phyloP scores from a whole-genome alignment of 1,284 basidiomycete species.

The Trametes pubescens region DNA sequence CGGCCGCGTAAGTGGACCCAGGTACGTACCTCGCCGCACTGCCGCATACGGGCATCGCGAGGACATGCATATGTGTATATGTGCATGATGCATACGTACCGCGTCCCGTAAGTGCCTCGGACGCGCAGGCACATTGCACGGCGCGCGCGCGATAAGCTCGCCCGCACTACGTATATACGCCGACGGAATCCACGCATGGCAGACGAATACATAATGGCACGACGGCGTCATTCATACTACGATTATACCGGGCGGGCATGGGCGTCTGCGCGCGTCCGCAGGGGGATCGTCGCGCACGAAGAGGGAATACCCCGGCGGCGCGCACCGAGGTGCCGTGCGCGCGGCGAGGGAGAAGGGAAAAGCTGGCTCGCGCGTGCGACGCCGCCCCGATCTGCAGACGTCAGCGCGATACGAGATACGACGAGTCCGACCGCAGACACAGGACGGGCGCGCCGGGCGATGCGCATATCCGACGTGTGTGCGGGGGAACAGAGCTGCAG shows the following conservation, averaged over 20 bases:
- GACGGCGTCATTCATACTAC: neutral
- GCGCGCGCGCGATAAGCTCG: neutral
- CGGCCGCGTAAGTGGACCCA: neutral
- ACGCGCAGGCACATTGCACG: neutral
- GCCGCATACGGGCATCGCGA: conserved; percentile 1
- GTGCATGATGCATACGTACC: neutral
- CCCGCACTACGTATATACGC: neutral
- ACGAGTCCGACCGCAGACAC: neutral
- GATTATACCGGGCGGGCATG: neutral
- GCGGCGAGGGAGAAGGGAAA: neutral
- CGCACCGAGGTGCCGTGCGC: conserved; percentile 11
- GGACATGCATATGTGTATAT: neutral
- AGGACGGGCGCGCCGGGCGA: neutral
- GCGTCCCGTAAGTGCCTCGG: neutral
- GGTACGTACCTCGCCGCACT: neutral
- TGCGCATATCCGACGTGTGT: neutral
- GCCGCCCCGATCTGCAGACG: neutral
- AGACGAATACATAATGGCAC: neutral
- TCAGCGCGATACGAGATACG: neutral
- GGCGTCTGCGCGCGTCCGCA: conserved; percentile 5
- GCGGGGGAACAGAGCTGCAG: conserved; percentile 7
- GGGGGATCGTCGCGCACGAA: conserved; percentile 19
- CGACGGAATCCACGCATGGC: too few species aligned
- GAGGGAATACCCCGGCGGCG: conserved; percentile 3
- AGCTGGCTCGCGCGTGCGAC: neutral